Evolutionary conservation across 192 early-diverging fungal genomes (phyloP).

Genomic region (Linnemannia exigua): DNA sequence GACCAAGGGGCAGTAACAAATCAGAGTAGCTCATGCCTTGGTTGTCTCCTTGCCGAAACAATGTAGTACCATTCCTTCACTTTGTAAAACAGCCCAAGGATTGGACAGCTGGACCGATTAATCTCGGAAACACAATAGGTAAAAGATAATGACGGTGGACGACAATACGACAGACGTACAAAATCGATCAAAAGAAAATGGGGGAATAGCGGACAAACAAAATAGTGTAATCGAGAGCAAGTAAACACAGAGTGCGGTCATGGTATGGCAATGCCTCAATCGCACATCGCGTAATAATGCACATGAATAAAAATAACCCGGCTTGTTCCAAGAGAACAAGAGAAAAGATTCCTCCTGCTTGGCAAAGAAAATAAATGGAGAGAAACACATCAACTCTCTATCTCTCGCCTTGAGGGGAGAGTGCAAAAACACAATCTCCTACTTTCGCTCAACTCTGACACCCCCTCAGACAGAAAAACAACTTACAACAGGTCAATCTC

Average conservation of each 20-base stretch:
- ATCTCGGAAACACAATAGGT: neutral
- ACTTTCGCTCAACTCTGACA: too few relatives aligned
- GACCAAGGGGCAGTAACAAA: neutral
- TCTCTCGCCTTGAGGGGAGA: neutral
- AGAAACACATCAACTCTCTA: neutral
- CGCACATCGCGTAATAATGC: neutral
- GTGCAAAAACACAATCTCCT: too few relatives aligned
- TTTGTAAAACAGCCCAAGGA: neutral
- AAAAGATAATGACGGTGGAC: neutral
- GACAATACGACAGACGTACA: neutral
- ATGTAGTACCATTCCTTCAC: neutral
- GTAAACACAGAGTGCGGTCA: neutral
- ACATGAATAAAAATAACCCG: neutral
- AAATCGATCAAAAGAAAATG: neutral
- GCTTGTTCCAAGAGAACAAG: neutral
- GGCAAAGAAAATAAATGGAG: neutral
- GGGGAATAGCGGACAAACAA: neutral
- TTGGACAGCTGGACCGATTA: neutral
- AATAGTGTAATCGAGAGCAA: neutral
- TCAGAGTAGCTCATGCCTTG: neutral
- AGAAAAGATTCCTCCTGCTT: neutral
- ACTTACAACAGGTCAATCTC: slow-evolving; percentile 21
- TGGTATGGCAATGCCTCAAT: neutral
- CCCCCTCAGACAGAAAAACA: too few relatives aligned
- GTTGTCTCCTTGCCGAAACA: neutral